Conservation (phyloP, 768 basidiomycete species). For the Coprinopsis marcescibilis region DNA sequence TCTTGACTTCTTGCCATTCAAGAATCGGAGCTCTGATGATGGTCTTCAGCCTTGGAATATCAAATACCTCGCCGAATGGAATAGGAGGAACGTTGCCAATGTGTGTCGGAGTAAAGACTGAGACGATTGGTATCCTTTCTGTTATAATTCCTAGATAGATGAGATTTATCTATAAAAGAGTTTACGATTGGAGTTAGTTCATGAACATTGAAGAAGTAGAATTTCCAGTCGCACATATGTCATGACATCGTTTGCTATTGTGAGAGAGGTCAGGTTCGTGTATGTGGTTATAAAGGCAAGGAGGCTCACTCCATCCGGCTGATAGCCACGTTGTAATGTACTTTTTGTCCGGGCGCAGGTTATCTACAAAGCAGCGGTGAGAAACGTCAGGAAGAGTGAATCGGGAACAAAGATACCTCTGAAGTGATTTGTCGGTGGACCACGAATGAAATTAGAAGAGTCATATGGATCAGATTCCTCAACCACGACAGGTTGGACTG, state of each 20-base stretch:
- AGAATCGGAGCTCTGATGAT: slow-evolving; percentile 42
- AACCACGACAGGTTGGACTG: not conserved
- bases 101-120: slow-evolving; percentile 54
- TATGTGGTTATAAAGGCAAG: slow-evolving; percentile 1
- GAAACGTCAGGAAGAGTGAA: not conserved
- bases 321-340: slow-evolving; percentile 73
- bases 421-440: slow-evolving; percentile 52
- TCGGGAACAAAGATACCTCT: slow-evolving; percentile 33
- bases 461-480: not conserved
- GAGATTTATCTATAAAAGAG: slow-evolving; percentile 38
- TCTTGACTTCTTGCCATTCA: slow-evolving; percentile 63
- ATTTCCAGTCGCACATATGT: slow-evolving; percentile 57
- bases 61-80: slow-evolving; percentile 56
- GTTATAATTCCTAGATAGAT: slow-evolving; percentile 56
- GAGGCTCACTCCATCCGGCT: slow-evolving; percentile 67
- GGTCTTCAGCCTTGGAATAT: slow-evolving; percentile 45
- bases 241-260: slow-evolving; percentile 71
- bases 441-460: slow-evolving; percentile 28
- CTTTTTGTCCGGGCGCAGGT: slow-evolving; percentile 50
- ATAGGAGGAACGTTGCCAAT: slow-evolving; percentile 44
- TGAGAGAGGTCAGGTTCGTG: slow-evolving; percentile 1
- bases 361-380: slow-evolving; percentile 36
- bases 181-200: not conserved
- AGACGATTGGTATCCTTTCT: slow-evolving; percentile 52
- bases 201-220: not conserved